phyloP scores from a whole-genome alignment of 2,329 filamentous ascomycete species.

The Cladorrhinum sp. region DNA sequence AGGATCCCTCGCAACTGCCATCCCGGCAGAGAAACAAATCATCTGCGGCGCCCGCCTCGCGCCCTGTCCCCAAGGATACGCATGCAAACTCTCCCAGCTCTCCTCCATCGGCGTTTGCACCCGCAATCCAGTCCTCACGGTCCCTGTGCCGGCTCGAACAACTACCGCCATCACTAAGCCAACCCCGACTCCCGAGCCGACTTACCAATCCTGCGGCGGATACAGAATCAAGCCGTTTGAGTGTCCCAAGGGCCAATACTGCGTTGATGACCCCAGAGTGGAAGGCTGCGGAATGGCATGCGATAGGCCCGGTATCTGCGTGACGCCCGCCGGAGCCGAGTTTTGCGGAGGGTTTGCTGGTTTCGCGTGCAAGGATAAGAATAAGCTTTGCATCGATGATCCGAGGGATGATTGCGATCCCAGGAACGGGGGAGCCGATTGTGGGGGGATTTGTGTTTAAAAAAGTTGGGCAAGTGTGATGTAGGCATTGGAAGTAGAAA shows the following conservation, averaged over 20 bases:
- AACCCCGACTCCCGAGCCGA: conserved; percentile 10
- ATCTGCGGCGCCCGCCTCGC: conserved; percentile 27
- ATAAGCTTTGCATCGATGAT: conserved; percentile 40
- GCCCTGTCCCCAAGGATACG: conserved; percentile 18
- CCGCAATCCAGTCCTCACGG: not conserved
- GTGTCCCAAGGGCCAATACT: conserved; percentile 24
- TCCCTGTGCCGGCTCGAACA: conserved; percentile 7
- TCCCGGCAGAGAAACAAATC: conserved; percentile 6
- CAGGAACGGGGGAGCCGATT: conserved; percentile 39
- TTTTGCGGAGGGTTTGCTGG: conserved; percentile 42
- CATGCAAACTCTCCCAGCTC: conserved; percentile 21
- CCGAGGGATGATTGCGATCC: conserved; percentile 41
- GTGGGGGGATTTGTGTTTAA: conserved; percentile 39
- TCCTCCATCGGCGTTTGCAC: conserved; percentile 21
- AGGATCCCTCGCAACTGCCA: not conserved
- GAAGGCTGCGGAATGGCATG: conserved; percentile 38
- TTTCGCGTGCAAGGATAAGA: conserved; percentile 31
- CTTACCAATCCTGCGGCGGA: conserved; percentile 28
- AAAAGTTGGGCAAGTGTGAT: no score
- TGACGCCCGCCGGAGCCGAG: conserved; percentile 16
- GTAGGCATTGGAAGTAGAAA: no score
- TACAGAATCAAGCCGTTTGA: conserved; percentile 20
- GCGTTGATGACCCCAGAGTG: conserved; percentile 32
- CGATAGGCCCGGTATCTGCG: conserved; percentile 29
- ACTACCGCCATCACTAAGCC: not conserved